phyloP scores from a whole-genome alignment of 495 filamentous ascomycete genomes.

The Xylaria acuta region DNA sequence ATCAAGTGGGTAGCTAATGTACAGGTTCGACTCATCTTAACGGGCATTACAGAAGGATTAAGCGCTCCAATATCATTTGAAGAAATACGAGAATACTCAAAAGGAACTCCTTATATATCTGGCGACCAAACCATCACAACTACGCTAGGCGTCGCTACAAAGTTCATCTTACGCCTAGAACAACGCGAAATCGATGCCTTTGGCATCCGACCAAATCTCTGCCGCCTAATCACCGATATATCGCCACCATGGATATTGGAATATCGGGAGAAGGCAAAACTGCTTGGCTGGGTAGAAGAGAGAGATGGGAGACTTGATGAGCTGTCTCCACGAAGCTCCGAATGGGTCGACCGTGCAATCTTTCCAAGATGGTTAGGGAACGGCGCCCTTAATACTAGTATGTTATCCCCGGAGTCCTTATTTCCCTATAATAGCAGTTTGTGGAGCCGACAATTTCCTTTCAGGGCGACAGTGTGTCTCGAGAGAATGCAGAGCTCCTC shows the following conservation, averaged over 20 bases:
- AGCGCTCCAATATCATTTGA: constrained; percentile 5
- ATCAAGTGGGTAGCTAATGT: background rate
- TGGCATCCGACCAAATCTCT: background rate
- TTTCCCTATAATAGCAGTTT: background rate
- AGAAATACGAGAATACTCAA: constrained; percentile 10
- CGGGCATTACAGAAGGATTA: constrained; percentile 10
- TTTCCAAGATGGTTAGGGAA: constrained; percentile 4
- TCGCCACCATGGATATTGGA: background rate
- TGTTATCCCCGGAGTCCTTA: background rate
- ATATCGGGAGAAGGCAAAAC: background rate
- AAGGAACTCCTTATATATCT: background rate
- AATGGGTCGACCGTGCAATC: background rate
- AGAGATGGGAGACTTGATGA: background rate
- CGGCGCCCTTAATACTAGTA: background rate
- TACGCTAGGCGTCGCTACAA: background rate
- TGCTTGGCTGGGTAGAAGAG: constrained; percentile 7
- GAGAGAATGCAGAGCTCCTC: background rate
- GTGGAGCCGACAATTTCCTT: background rate
- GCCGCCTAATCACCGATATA: background rate
- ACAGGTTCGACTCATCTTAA: background rate
- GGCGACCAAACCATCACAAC: constrained; percentile 1
- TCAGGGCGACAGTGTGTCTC: background rate
- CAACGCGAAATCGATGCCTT: constrained; percentile 7
- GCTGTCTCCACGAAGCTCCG: constrained; percentile 1
- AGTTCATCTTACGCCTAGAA: constrained; percentile 8